Evolutionary conservation across 1,284 basidiomycete species (phyloP), one percentile per base, ranked within the genome.

Genomic region (Tilletiaria anomala): DNA sequence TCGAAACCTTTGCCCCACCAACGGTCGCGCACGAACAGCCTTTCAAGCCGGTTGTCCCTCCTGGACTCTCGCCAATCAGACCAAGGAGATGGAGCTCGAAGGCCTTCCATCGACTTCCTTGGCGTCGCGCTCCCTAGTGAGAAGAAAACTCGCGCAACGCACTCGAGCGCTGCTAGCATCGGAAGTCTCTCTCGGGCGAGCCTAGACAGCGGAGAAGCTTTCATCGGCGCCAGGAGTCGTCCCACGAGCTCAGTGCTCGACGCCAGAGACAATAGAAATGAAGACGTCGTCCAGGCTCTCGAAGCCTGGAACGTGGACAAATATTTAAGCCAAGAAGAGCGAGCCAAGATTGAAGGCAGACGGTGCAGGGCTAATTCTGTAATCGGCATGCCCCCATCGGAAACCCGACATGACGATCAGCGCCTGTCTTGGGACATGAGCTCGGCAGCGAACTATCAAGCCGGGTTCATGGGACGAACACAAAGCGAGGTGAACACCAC

Each of bases 301-400:
- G 49, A 42, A 33, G 53, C 48, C 3, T 61, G 58, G 58, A 56
- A 56, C 1, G 50, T 61, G 21, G 58, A 61, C 36, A 61, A 58
- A 40, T 61, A 58, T 35, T 49, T 61, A 26, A 52, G 45, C 39
- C 46, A 42, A 24, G 57, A 58, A 14, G 53, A 51, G 20, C 39
- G 45, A 19, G 53, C 56, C 4, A 42, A 43, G 12, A 47, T 56
- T n/a, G n/a, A n/a, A n/a, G n/a, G n/a, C n/a, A n/a, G n/a, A n/a
- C n/a, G n/a, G n/a, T n/a, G n/a, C n/a, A n/a, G n/a, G n/a, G n/a
- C n/a, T n/a, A n/a, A n/a, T n/a, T n/a, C n/a, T n/a, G n/a, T n/a
- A n/a, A n/a, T n/a, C n/a, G n/a, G n/a, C n/a, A n/a, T n/a, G n/a
- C n/a, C n/a, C n/a, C n/a, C n/a, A n/a, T n/a, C n/a, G n/a, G n/a